A percentile compares a stretch with the other conserved stretches of the same genome.
phyloP scores from a whole-genome alignment of 768 basidiomycete genomes.

The Atractiella rhizophila region DNA sequence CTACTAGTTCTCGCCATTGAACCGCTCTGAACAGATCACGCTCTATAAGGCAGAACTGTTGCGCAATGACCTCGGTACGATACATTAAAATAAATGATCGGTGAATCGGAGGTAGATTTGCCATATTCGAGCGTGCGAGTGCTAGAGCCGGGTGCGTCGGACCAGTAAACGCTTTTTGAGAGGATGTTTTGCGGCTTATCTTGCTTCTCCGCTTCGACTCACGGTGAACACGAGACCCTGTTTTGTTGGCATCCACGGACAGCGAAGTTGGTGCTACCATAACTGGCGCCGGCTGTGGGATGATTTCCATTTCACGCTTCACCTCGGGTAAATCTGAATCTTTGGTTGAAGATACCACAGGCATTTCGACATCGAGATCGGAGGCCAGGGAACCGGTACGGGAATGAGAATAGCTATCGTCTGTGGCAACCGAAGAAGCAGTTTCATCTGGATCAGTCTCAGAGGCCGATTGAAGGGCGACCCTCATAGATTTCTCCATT shows the following conservation, averaged over 20 bases:
- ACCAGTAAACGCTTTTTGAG: not conserved
- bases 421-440: not conserved
- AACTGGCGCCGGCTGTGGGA: too few relatives aligned
- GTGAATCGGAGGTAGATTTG: constrained; percentile 26
- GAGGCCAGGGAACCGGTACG: not conserved
- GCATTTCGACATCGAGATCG: not conserved
- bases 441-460: not conserved
- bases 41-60: constrained; percentile 68
- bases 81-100: constrained; percentile 46
- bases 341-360: not conserved
- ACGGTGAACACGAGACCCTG: too few relatives aligned
- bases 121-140: not conserved
- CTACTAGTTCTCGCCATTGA: constrained; percentile 44
- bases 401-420: not conserved
- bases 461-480: too few relatives aligned
- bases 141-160: not conserved
- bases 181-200: constrained; percentile 2
- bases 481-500: constrained; percentile 15
- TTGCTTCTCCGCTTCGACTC: not conserved
- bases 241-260: too few relatives aligned
- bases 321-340: not conserved
- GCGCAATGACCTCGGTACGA: constrained; percentile 37
- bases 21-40: constrained; percentile 60
- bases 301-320: too few relatives aligned
- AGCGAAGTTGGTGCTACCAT: too few relatives aligned